phyloP scores from a whole-genome alignment of 768 basidiomycete genomes.

The Macrocybe gigantea region DNA sequence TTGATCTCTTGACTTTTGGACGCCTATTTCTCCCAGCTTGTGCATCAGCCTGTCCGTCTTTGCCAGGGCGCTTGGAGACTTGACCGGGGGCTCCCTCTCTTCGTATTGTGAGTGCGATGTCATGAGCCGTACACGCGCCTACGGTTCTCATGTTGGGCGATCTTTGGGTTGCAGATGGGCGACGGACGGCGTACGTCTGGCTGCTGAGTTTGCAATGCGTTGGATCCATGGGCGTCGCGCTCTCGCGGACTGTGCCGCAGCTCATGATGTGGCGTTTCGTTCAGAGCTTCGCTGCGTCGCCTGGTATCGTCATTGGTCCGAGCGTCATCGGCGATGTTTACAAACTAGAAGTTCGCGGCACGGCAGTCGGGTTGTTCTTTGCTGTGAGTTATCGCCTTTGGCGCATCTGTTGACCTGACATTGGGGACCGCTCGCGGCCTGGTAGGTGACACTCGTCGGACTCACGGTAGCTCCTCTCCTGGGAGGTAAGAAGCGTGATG shows the following conservation, averaged over 20 bases:
- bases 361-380: slow-evolving; percentile 55
- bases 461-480: not conserved
- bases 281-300: slow-evolving; percentile 62
- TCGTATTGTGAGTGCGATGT: slow-evolving; percentile 21
- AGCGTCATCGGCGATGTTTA: slow-evolving; percentile 67
- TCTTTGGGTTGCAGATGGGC: slow-evolving; percentile 44
- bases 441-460: not conserved
- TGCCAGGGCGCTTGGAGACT: not conserved
- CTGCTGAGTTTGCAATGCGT: slow-evolving; percentile 54
- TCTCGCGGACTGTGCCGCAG: slow-evolving; percentile 31
- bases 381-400: slow-evolving; percentile 23
- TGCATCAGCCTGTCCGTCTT: slow-evolving; percentile 1
- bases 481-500: not conserved
- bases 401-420: too few relatives aligned
- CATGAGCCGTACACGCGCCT: too few relatives aligned
- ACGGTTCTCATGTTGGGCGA: too few relatives aligned
- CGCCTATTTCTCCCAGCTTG: not conserved
- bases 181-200: slow-evolving; percentile 51
- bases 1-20: not conserved
- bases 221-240: slow-evolving; percentile 55
- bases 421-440: too few relatives aligned
- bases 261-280: slow-evolving; percentile 60
- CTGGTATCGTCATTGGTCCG: slow-evolving; percentile 47
- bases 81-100: not conserved
- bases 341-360: slow-evolving; percentile 52